These are phyloP conservation scores for Chenopodium album DNA, from an alignment of 148 eudicot species.

Conservation along the genomic window DNA sequence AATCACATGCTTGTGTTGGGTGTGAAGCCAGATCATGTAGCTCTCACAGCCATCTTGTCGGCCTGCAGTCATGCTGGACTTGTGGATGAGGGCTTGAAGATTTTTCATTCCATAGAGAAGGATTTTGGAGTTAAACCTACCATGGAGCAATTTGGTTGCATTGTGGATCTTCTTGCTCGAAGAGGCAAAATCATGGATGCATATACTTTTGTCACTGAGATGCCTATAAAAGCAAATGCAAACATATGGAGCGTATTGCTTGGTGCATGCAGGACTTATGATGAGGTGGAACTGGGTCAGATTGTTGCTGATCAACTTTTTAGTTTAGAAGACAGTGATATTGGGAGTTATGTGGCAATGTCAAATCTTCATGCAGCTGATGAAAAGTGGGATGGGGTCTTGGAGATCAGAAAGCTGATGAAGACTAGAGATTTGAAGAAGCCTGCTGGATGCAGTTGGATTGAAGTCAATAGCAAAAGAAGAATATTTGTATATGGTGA, in stretches of 20 bases:
- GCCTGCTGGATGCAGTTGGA: constrained; percentile 71
- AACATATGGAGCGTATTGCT: constrained; percentile 62
- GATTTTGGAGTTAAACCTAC: constrained; percentile 41
- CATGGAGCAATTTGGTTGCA: constrained; percentile 68
- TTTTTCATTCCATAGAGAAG: constrained; percentile 55
- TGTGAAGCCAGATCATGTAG: constrained; percentile 57
- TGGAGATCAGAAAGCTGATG: constrained; percentile 60
- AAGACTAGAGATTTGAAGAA: constrained; percentile 49
- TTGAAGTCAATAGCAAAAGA: constrained; percentile 50
- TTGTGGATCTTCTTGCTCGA: constrained; percentile 77
- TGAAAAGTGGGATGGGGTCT: constrained; percentile 67
- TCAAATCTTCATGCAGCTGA: constrained; percentile 71
- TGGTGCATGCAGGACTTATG: constrained; percentile 58
- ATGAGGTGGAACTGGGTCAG: constrained; percentile 55
- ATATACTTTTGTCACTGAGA: constrained; percentile 45
- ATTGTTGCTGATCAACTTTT: constrained; percentile 51
- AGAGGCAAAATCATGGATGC: constrained; percentile 66
- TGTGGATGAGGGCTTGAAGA: constrained; percentile 55
- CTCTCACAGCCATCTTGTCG: constrained; percentile 55
- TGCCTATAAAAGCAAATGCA: constrained; percentile 64
- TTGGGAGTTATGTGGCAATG: constrained; percentile 60
- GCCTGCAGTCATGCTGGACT: constrained; percentile 80
- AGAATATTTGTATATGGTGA: constrained; percentile 40
- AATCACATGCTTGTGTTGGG: constrained; percentile 52
- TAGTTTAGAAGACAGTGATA: constrained; percentile 35